Evolutionary conservation across 495 filamentous ascomycete genomes (phyloP).

Genomic region (Neurospora africana): DNA sequence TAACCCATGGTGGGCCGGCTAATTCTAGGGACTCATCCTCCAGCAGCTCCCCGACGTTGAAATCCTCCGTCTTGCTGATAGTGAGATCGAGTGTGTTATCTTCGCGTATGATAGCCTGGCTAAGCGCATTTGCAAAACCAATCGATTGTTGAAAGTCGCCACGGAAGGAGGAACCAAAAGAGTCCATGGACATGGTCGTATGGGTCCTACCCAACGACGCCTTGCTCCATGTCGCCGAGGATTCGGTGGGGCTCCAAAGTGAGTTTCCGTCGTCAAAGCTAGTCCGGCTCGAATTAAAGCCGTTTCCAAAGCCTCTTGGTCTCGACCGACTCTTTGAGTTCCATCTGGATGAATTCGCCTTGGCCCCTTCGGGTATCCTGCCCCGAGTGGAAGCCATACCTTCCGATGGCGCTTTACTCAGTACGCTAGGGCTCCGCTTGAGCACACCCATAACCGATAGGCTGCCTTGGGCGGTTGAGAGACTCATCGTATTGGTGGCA

Average conservation of each 20-base stretch:
- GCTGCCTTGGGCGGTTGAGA: conserved; percentile 23
- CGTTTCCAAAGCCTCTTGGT: conserved; percentile 69
- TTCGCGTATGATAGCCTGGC: conserved; percentile 92
- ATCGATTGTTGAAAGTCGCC: conserved; percentile 92
- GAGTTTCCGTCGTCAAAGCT: conserved; percentile 87
- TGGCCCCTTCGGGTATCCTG: conserved; percentile 53
- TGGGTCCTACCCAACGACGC: conserved; percentile 82
- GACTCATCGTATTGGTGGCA: conserved; percentile 36
- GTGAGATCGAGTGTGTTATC: conserved; percentile 50
- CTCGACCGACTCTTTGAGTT: conserved; percentile 76
- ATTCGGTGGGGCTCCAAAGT: conserved; percentile 81
- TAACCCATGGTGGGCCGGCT: conserved; percentile 89
- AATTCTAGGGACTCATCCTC: conserved; percentile 89
- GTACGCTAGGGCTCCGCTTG: conserved; percentile 75
- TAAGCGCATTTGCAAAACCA: conserved; percentile 93
- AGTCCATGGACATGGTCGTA: conserved; percentile 84
- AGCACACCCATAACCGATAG: conserved; percentile 57
- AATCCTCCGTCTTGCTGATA: conserved; percentile 41
- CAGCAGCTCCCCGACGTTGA: conserved; percentile 56
- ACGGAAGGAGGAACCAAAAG: conserved; percentile 66
- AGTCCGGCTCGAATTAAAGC: conserved; percentile 82
- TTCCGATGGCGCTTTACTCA: conserved; percentile 79
- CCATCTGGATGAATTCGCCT: conserved; percentile 58
- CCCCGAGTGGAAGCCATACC: conserved; percentile 61
- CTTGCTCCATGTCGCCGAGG: conserved; percentile 77